A percentile compares a stretch with the other conserved stretches of the same genome.
These are phyloP conservation scores for Bipolaris bicolor DNA, from an alignment of 2,329 filamentous ascomycete species.

Conservation along the genomic window DNA sequence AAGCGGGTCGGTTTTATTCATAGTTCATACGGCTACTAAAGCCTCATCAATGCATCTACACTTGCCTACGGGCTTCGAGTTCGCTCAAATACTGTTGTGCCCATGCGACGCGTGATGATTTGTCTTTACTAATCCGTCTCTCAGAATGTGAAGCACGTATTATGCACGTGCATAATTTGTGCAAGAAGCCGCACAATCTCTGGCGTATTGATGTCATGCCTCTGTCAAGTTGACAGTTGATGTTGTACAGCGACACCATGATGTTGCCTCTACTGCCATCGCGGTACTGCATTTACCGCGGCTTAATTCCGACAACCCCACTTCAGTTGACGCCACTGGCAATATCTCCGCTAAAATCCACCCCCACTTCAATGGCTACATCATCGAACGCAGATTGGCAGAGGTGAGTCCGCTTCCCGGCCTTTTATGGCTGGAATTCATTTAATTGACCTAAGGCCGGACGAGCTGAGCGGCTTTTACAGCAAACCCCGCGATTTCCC, in stretches of 20 bases:
- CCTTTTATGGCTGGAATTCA: not conserved
- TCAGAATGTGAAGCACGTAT: not conserved
- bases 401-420: not conserved
- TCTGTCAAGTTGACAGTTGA: not conserved
- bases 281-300: conserved; percentile 8
- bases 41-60: conserved; percentile 38
- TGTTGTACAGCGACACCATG: not conserved
- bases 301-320: conserved; percentile 17
- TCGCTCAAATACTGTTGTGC: conserved; percentile 16
- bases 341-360: conserved; percentile 31
- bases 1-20: conserved; percentile 31
- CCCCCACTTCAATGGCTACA: not conserved
- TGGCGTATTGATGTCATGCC: not conserved
- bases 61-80: conserved; percentile 42
- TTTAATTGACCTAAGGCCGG: not conserved
- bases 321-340: conserved; percentile 13
- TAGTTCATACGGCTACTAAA: conserved; percentile 34
- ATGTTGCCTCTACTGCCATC: not conserved
- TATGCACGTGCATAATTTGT: too few species aligned
- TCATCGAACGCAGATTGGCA: not conserved
- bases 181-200: too few species aligned
- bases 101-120: conserved; percentile 2
- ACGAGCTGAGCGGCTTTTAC: not conserved
- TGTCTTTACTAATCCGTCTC: not conserved
- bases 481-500: not conserved